Conservation (phyloP, 345 rosid species). For the Pistacia integerrima region DNA sequence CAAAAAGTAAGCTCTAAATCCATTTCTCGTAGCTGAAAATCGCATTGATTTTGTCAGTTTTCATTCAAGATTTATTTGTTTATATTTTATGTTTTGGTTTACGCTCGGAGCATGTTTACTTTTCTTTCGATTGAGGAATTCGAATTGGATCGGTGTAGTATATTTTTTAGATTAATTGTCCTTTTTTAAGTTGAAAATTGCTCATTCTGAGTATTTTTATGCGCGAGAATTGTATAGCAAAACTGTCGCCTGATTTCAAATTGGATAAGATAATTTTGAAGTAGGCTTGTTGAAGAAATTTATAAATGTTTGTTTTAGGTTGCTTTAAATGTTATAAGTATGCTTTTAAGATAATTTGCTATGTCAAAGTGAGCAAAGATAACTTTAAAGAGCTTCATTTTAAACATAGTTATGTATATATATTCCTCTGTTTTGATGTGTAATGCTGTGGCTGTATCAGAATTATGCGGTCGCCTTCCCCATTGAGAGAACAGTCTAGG, state of each 20-base stretch:
- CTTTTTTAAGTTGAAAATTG: too few species aligned
- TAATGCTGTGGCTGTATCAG: constrained; percentile 33
- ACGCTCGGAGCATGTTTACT: background rate
- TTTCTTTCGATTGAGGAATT: background rate
- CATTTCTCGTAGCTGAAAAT: background rate
- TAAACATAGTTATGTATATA: background rate
- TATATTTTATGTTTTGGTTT: background rate
- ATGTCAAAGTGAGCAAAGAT: background rate
- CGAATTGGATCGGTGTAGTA: background rate
- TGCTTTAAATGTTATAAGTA: background rate
- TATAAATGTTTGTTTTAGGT: background rate
- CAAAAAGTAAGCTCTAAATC: constrained; percentile 50
- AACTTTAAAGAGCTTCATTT: constrained; percentile 2
- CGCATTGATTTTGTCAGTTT: background rate
- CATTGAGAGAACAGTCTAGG: constrained; percentile 57
- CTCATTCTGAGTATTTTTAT: too few species aligned
- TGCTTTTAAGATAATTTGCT: too few species aligned
- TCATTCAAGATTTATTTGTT: background rate
- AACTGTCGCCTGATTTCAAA: background rate
- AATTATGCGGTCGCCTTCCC: constrained; percentile 68
- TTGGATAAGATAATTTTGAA: background rate
- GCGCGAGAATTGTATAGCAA: background rate
- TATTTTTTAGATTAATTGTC: too few species aligned
- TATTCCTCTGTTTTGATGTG: background rate
- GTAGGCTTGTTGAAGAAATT: too few species aligned